Conservation (phyloP, 1,284 basidiomycete genomes). For the Fomitopsis schrenkii region DNA sequence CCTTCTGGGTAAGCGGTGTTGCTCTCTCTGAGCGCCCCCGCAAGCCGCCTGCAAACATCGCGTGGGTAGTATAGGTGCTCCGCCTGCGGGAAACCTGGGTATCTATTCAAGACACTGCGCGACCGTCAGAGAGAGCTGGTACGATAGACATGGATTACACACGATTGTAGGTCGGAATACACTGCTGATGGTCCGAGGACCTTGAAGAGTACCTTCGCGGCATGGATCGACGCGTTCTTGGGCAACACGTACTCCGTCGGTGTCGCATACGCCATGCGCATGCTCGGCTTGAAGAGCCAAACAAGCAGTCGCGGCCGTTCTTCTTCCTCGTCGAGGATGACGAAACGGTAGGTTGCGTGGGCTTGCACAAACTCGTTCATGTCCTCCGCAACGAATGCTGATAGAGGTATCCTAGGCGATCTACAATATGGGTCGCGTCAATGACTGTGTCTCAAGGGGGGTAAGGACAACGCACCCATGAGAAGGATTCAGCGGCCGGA, state of each 20-base stretch:
- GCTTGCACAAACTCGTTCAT: constrained; percentile 86
- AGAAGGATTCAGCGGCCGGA: constrained; percentile 63
- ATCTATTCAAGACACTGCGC: constrained; percentile 54
- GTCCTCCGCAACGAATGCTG: constrained; percentile 81
- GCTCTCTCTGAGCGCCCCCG: constrained; percentile 65
- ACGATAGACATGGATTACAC: constrained; percentile 17
- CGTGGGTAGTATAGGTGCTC: constrained; percentile 77
- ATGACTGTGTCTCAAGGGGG: neutral
- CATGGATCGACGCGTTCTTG: constrained; percentile 56
- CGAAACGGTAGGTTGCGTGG: constrained; percentile 86
- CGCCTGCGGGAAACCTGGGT: constrained; percentile 81
- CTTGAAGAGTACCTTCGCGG: constrained; percentile 75
- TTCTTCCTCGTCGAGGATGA: constrained; percentile 79
- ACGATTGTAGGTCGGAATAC: constrained; percentile 54
- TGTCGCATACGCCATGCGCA: constrained; percentile 70
- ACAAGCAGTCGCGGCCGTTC: constrained; percentile 75
- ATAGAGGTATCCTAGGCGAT: constrained; percentile 63
- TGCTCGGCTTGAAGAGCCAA: constrained; percentile 88
- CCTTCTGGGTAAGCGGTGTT: constrained; percentile 69
- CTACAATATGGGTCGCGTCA: constrained; percentile 31
- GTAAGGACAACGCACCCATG: constrained; percentile 48
- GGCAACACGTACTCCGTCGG: constrained; percentile 54
- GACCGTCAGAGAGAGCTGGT: neutral
- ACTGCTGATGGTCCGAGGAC: constrained; percentile 54
- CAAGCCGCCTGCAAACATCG: constrained; percentile 64